Evolutionary conservation across 2,329 filamentous ascomycete species (phyloP), one percentile per base, ranked within the genome.

Genomic region (Xylaria sp.): DNA sequence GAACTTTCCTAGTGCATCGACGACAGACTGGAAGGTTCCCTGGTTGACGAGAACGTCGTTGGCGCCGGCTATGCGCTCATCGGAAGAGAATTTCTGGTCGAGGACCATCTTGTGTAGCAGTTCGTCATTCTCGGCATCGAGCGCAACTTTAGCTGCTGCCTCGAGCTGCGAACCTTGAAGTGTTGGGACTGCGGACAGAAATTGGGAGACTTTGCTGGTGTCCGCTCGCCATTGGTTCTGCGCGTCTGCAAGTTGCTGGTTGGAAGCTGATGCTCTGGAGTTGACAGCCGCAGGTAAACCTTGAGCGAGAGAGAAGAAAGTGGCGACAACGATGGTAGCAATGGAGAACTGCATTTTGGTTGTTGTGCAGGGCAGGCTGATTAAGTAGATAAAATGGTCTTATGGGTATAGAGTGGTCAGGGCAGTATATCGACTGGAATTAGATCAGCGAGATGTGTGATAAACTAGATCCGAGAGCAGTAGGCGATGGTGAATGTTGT

Each of bases 91-190:
- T 2, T 3, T 18, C n/a, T 32, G 8, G 45, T 71, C 69, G 10
- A 71, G 63, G 6, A 69, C 66, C 57, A 39, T 46, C 39, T 71
- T 71, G 53, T 69, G 69, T 12, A 53, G 15, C 20, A 69, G 58
- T 41, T 71, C 69, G 58, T 71, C 62, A n/a, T 62, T 67, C 67
- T 71, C 69, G 2, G 69, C 63, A 32, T 43, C 23, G 15, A 71
- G 67, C 12, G 69, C 69, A 6, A 59, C 60, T 18, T 50, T 15
- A 3, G 63, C 69, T 7, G 67, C 66, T 2, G 48, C 3, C 45
- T 23, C 20, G n/a, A 71, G 60, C 28, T 36, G n/a, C 32, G 36
- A 2, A 4, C 69, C 67, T 0, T 25, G 2, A 1, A 71, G 69
- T 2, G 30, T 55, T 0, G 66, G 59, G n/a, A 63, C 67, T 6